These are phyloP conservation scores for Candida fluviatilis DNA, from an alignment of 805 yeast species.

Conservation along the genomic window DNA sequence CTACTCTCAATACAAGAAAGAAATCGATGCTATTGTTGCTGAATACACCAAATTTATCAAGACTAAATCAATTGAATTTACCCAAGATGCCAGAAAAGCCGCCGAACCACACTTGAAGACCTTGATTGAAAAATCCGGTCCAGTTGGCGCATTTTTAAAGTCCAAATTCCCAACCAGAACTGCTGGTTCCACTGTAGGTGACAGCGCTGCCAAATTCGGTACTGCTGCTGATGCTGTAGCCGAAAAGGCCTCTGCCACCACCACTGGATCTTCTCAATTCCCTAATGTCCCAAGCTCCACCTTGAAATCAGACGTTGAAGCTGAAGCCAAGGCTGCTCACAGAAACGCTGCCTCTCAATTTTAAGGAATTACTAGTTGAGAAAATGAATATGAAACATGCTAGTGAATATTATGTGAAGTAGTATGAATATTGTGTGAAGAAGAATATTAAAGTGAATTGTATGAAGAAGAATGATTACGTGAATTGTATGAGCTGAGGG, in stretches of 20 bases:
- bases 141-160: slow-evolving; percentile 57
- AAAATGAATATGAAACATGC: too few relatives aligned
- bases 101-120: slow-evolving; percentile 56
- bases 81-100: slow-evolving; percentile 34
- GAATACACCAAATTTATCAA: slow-evolving; percentile 42
- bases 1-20: slow-evolving; percentile 69
- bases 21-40: slow-evolving; percentile 65
- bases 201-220: slow-evolving; percentile 15
- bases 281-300: slow-evolving; percentile 37
- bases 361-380: too few relatives aligned
- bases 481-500: too few relatives aligned
- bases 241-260: slow-evolving; percentile 19
- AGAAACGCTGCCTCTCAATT: not conserved
- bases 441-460: too few relatives aligned
- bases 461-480: too few relatives aligned
- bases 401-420: too few relatives aligned
- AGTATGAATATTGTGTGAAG: too few relatives aligned
- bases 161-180: slow-evolving; percentile 62
- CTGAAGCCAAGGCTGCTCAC: not conserved
- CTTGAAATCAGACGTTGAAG: slow-evolving; percentile 10
- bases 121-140: slow-evolving; percentile 59
- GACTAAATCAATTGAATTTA: slow-evolving; percentile 45
- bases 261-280: slow-evolving; percentile 36
- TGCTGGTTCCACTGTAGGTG: slow-evolving; percentile 64
- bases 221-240: slow-evolving; percentile 17